Conservation (phyloP, 768 basidiomycete genomes). For the Tricholoma terreum region DNA sequence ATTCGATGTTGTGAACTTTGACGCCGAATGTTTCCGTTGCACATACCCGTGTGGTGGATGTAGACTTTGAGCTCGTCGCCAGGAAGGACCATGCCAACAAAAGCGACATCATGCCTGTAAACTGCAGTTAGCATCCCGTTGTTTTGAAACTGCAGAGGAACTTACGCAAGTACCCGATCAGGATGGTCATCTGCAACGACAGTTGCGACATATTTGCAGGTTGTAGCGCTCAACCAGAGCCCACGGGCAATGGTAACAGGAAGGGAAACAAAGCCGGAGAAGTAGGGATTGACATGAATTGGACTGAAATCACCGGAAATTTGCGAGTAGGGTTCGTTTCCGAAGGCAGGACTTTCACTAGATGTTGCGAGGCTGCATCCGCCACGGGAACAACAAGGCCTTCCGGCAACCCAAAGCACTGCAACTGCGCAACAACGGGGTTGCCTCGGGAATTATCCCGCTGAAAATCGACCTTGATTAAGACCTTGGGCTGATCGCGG, state of each 20-base stretch:
- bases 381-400: conserved; percentile 72
- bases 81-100: conserved; percentile 98
- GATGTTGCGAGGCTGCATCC: conserved; percentile 79
- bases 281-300: conserved; percentile 99
- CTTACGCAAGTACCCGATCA: conserved; percentile 84
- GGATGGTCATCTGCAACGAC: conserved; percentile 92
- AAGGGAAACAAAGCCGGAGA: conserved; percentile 88
- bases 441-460: conserved; percentile 90
- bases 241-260: conserved; percentile 97
- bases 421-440: conserved; percentile 87
- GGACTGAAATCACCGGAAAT: too few species aligned
- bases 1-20: conserved; percentile 79
- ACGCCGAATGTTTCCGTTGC: conserved; percentile 91
- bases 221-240: conserved; percentile 95
- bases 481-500: conserved; percentile 82
- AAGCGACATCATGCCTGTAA: conserved; percentile 81
- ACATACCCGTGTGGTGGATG: conserved; percentile 91
- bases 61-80: conserved; percentile 80
- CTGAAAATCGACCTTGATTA: conserved; percentile 87
- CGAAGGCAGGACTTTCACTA: conserved; percentile 64
- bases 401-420: conserved; percentile 83
- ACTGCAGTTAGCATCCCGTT: conserved; percentile 7
- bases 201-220: conserved; percentile 87
- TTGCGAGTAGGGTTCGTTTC: conserved; percentile 93
- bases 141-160: conserved; percentile 17